Base-by-base conservation (phyloP, 208 protist genomes). In the Wallacemonas sp. region DNA sequence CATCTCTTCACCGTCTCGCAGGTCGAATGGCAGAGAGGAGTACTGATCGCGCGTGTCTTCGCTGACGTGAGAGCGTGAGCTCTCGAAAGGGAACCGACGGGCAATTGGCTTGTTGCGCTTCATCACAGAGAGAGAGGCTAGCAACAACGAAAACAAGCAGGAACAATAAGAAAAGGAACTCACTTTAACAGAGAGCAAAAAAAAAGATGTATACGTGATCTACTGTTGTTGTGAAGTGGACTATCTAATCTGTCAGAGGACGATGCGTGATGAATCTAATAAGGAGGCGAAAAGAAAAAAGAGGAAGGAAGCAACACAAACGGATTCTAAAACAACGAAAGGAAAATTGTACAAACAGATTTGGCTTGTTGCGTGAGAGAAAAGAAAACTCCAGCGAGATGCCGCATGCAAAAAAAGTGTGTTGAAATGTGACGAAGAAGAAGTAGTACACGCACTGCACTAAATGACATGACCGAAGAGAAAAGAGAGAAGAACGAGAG, bases 261-360 rank as follows among this genome's bases (percentile, higher is more conserved):
- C n/a, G n/a, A 41, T 8, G 16, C 36, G 36, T 41, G 19, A 49
- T 49, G 17, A 23, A 49, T 24, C 44, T 1, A 46, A 2, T 0
- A 34, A 55, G 33, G 24, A 62, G 34, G 68, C 2, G 17, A 67
- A 71, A 49, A 66, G 34, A 30, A 34, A 44, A 60, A 56, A 58
- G 39, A n/a, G 39, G 19, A 55, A 66, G 17, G n/a, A 38, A 57
- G 36, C 6, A 41, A 41, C 6, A 14, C 36, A 41, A 41, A n/a
- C n/a, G n/a, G n/a, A n/a, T n/a, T n/a, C n/a, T n/a, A n/a, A n/a
- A n/a, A n/a, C n/a, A n/a, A n/a, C n/a, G 6, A 41, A 41, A 17
- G 36, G 6, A 41, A 41, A 41, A 6, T 41, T 41, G 36, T 41
- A 14, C 36, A n/a, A n/a, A n/a, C n/a, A n/a, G n/a, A n/a, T n/a